Percentiles rank a stretch among this genome's conserved stretches.
Conservation (phyloP, 176 grass and related monocot species). For the Neostapfia colusana region DNA sequence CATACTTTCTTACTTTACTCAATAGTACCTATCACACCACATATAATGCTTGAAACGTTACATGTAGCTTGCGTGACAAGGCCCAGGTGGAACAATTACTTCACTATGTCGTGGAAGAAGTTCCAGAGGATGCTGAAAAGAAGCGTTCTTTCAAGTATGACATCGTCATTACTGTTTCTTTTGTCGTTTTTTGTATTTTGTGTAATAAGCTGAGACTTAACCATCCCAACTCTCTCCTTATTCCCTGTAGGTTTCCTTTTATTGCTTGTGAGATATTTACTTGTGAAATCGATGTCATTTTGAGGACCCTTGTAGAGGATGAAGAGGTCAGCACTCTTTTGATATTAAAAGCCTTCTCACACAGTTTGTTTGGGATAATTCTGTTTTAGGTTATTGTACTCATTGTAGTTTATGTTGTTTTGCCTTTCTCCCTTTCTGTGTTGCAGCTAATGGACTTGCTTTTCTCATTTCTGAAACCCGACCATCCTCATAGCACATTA, state of each 20-base stretch:
- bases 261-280: constrained; percentile 99
- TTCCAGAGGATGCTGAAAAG: constrained; percentile 81
- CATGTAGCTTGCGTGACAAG: constrained; percentile 82
- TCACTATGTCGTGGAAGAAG: constrained; percentile 91
- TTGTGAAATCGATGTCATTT: constrained; percentile 92
- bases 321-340: constrained; percentile 62
- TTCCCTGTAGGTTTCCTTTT: constrained; percentile 80
- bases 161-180: constrained; percentile 9
- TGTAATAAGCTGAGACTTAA: not conserved
- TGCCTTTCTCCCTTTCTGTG: constrained; percentile 20
- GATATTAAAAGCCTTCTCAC: not conserved
- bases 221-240: constrained; percentile 9
- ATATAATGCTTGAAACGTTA: constrained; percentile 31
- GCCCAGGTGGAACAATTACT: constrained; percentile 93
- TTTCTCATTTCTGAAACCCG: constrained; percentile 94
- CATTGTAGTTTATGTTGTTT: constrained; percentile 31
- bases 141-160: constrained; percentile 87
- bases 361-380: constrained; percentile 15
- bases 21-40: not conserved
- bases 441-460: constrained; percentile 92
- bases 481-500: constrained; percentile 73
- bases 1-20: not conserved
- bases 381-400: constrained; percentile 16
- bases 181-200: not conserved
- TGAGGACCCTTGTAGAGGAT: constrained; percentile 95